Evolutionary conservation across 495 filamentous ascomycete species (phyloP).

Genomic region (Xylaria cubensis): DNA sequence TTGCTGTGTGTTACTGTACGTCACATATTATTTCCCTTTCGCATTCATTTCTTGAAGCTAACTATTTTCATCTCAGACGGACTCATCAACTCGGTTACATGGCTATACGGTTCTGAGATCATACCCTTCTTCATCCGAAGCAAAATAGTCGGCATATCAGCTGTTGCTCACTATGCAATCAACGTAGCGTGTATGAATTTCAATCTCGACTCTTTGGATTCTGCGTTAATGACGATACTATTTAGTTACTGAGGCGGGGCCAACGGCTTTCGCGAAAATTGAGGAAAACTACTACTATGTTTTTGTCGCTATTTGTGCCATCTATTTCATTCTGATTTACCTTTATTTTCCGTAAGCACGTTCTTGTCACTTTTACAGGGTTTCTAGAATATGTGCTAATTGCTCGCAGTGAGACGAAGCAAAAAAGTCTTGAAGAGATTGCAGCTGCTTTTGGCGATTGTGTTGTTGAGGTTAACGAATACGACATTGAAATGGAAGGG

Average conservation of each 20-base stretch:
- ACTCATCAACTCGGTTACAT: constrained; percentile 66
- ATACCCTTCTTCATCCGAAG: constrained; percentile 62
- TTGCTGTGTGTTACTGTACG: constrained; percentile 58
- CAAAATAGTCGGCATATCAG: constrained; percentile 66
- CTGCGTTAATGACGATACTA: neutral
- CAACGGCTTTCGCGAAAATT: constrained; percentile 64
- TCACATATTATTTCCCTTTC: neutral
- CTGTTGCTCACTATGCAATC: constrained; percentile 62
- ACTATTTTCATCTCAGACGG: constrained; percentile 40
- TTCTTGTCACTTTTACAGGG: too few species aligned
- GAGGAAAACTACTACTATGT: constrained; percentile 68
- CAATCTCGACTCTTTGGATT: neutral
- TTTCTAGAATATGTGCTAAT: neutral
- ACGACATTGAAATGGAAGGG: neutral
- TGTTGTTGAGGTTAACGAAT: constrained; percentile 52
- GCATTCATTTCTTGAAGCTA: neutral
- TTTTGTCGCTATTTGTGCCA: constrained; percentile 58
- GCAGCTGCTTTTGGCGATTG: constrained; percentile 63
- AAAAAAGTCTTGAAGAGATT: constrained; percentile 65
- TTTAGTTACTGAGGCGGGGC: constrained; percentile 62
- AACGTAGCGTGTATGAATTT: constrained; percentile 52
- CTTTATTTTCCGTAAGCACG: constrained; percentile 55
- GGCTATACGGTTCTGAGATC: constrained; percentile 67
- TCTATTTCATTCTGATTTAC: constrained; percentile 60
- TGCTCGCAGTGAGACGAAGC: constrained; percentile 53